Percentiles rank a stretch among this genome's conserved stretches.
phyloP scores from a whole-genome alignment of 1,139 yeast species.

The Pneumocystis jirovecii region DNA sequence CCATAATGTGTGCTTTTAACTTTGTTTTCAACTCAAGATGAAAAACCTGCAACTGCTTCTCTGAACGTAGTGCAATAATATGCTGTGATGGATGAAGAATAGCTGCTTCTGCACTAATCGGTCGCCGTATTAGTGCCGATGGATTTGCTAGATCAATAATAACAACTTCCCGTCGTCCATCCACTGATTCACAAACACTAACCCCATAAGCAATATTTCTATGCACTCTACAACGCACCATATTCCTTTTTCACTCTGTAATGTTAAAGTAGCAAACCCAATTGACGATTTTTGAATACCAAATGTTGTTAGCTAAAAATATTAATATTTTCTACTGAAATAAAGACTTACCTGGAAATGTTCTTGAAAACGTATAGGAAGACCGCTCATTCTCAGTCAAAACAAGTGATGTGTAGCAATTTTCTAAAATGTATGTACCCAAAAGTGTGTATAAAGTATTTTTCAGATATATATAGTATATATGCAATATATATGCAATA shows the following conservation, averaged over 20 bases:
- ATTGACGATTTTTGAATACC: constrained; percentile 75
- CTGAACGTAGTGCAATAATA: constrained; percentile 87
- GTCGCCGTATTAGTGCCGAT: constrained; percentile 39
- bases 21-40: constrained; percentile 78
- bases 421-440: neutral
- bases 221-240: constrained; percentile 22
- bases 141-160: constrained; percentile 64
- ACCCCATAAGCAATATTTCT: neutral
- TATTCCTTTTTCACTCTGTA: constrained; percentile 82
- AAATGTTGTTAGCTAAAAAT: constrained; percentile 47
- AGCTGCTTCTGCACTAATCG: constrained; percentile 95
- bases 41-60: constrained; percentile 58
- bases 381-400: neutral
- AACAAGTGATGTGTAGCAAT: neutral
- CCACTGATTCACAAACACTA: constrained; percentile 69
- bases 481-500: too few species aligned
- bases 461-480: too few species aligned
- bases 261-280: constrained; percentile 85
- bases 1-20: constrained; percentile 72
- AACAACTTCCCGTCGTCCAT: constrained; percentile 72
- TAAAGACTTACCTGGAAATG: neutral
- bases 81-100: constrained; percentile 85
- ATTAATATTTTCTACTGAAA: neutral
- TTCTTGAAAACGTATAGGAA: neutral
- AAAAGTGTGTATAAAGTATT: neutral